Percentiles rank a stretch among this genome's conserved stretches.
Evolutionary conservation across 768 basidiomycete species (phyloP).

Genomic region (Mrakia frigida): DNA sequence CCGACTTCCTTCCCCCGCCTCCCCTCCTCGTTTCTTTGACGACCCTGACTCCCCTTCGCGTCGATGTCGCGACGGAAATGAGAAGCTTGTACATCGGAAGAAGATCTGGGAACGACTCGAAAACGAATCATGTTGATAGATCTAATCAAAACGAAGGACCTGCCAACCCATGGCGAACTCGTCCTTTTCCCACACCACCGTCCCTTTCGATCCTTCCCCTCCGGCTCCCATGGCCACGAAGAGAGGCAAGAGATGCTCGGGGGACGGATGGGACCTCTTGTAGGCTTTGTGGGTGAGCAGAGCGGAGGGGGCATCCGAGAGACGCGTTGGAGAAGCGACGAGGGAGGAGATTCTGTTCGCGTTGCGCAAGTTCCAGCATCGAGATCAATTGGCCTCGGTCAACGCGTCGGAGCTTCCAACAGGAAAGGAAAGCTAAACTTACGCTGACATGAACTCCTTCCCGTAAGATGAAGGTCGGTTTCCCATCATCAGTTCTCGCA

Average conservation of each 20-base stretch:
- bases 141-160: constrained; percentile 18
- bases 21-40: too few relatives aligned
- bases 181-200: neutral
- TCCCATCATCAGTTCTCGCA: neutral
- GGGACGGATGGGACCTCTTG: neutral
- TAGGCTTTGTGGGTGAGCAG: neutral
- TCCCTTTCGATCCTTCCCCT: neutral
- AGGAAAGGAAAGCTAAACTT: neutral
- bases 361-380: neutral
- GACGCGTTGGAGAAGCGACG: neutral
- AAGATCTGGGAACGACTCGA: neutral
- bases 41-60: too few relatives aligned
- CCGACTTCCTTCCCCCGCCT: neutral
- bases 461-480: neutral
- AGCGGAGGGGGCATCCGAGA: neutral
- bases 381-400: neutral
- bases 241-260: constrained; percentile 20
- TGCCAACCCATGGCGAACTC: constrained; percentile 26
- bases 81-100: neutral
- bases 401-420: too few relatives aligned
- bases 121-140: neutral
- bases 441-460: neutral
- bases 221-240: constrained; percentile 25
- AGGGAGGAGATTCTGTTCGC: constrained; percentile 1
- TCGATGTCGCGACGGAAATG: too few relatives aligned